Evolutionary conservation across 2,329 filamentous ascomycete genomes (phyloP), one percentile per base, ranked within the genome.

Genomic region (Fusarium pseudonygamai): DNA sequence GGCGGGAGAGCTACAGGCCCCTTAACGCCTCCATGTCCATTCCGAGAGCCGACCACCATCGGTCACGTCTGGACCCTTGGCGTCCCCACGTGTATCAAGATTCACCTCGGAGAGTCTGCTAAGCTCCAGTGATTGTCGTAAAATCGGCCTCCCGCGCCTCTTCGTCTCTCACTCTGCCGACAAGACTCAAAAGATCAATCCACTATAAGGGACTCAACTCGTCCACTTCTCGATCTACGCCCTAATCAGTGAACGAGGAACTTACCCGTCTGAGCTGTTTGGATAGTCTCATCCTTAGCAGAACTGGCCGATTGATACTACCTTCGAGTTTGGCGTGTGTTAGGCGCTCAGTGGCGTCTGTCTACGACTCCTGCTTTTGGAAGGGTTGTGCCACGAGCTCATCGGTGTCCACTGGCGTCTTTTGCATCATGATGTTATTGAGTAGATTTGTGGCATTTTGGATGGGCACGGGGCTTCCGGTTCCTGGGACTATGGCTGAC

Each of bases 381-480:
- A 45, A 67, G 46, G 52, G 24, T 28, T 56, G 22, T 58, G 45
- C 26, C 45, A 52, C 24, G 40, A 50, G 32, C 53, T 60, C 49
- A 50, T 63, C 45, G 45, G 45, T 34, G 47, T 37, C 45, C 49
- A 28, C 58, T 56, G 66, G 70, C 56, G 47, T 49, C 32, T 39
- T 39, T 61, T 18, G 55, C 58, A 60, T 36, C 52, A 60, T 50
- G 30, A 56, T 47, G 30, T 40, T 46, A 49, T 43, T 28, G n/a
- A 30, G 18, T 39, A 16, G 15, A 45, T 43, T 42, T 52, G 24
- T 65, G 67, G 71, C 45, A 74, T 69, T 69, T 53, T 60, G 60
- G 64, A 49, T 39, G 42, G 59, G 34, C 24, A 75, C 72, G 72
- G 72, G 60, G 65, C 56, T 73, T 70, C 72, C 72, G 72, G 58